Evolutionary conservation across 1,139 yeast species (phyloP).

Genomic region (Suhomyces wounanorum): DNA sequence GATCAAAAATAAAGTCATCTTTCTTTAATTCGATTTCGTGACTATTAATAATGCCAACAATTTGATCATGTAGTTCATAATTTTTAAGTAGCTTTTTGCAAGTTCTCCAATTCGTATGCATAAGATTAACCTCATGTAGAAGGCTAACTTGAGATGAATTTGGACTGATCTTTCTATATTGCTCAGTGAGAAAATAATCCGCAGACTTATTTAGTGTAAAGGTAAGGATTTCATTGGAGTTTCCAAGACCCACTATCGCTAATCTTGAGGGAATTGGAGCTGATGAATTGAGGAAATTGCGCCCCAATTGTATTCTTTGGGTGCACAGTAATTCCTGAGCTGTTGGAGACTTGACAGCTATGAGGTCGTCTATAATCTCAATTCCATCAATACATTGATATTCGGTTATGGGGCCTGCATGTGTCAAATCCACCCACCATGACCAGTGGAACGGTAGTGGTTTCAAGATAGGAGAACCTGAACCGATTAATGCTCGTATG

Average conservation of each 20-base stretch:
- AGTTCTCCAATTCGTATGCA: background rate
- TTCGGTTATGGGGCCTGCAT: background rate
- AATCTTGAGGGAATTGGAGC: slow-evolving; percentile 21
- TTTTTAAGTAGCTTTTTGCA: background rate
- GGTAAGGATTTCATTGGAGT: slow-evolving; percentile 4
- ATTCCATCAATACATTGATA: background rate
- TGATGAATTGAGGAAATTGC: slow-evolving; percentile 15
- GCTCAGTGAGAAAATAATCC: background rate
- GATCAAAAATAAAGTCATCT: background rate
- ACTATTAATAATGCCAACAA: background rate
- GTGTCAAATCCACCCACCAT: slow-evolving; percentile 16
- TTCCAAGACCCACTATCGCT: slow-evolving; percentile 19
- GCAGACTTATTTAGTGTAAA: slow-evolving; percentile 6
- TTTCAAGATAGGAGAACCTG: background rate
- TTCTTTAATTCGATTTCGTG: background rate
- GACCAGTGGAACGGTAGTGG: slow-evolving; percentile 23
- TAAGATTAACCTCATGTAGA: background rate
- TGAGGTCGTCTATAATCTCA: background rate
- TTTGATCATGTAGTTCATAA: background rate
- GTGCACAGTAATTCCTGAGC: background rate
- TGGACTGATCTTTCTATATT: background rate
- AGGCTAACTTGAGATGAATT: background rate
- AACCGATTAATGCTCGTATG: slow-evolving; percentile 3
- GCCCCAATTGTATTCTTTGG: slow-evolving; percentile 11
- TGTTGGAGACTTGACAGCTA: background rate